phyloP scores from a whole-genome alignment of 2,329 filamentous ascomycete genomes.

The Lachnellula cervina region DNA sequence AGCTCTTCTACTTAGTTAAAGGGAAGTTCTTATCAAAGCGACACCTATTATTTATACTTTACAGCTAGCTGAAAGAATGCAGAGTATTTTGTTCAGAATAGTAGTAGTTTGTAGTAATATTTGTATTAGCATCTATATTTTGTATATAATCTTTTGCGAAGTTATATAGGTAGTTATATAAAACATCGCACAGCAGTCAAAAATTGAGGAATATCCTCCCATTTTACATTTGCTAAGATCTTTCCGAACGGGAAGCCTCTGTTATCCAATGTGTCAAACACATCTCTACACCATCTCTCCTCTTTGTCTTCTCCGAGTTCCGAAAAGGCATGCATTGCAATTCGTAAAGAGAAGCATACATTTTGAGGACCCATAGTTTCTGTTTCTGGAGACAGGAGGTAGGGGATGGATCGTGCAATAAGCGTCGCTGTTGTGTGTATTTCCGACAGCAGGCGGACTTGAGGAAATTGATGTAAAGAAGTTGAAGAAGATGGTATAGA shows the following conservation, averaged over 20 bases:
- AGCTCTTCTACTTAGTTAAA: no score
- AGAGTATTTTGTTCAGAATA: no score
- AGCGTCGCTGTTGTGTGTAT: conserved; percentile 9
- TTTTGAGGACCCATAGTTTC: conserved; percentile 10
- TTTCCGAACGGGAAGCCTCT: conserved; percentile 10
- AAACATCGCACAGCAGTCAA: no score
- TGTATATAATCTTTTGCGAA: no score
- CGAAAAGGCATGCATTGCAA: conserved; percentile 10
- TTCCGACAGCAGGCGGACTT: conserved; percentile 4
- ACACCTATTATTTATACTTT: no score
- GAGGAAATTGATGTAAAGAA: conserved; percentile 5
- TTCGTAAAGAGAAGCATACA: conserved; percentile 10
- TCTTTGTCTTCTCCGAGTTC: conserved; percentile 8
- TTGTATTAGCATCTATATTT: no score
- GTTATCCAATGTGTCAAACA: conserved; percentile 6
- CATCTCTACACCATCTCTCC: conserved; percentile 10
- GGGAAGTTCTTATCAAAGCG: no score
- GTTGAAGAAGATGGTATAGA: conserved; percentile 7
- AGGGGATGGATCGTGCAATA: conserved; percentile 10
- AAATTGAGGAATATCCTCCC: conserved; percentile 8
- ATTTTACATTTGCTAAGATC: conserved; percentile 10
- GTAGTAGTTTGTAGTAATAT: no score
- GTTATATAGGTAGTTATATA: no score
- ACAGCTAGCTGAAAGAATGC: no score
- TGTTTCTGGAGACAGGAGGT: conserved; percentile 8